Conservation (phyloP, 1,139 yeast genomes). For the Saccharomyces hybrid region DNA sequence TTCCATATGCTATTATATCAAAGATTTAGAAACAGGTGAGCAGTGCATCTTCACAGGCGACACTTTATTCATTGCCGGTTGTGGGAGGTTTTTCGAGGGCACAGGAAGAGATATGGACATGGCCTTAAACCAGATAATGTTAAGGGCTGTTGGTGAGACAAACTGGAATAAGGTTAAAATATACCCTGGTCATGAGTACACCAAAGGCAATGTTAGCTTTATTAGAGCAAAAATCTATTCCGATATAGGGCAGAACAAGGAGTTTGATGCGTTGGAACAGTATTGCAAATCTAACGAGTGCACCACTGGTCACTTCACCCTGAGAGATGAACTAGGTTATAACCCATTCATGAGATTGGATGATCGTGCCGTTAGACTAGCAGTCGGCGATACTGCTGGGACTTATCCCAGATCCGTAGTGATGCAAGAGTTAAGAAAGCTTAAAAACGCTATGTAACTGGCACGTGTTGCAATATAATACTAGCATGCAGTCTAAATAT, state of each 20-base stretch:
- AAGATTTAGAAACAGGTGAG: constrained; percentile 54
- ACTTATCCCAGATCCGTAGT: constrained; percentile 40
- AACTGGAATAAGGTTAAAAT: constrained; percentile 36
- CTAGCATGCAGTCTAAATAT: not conserved
- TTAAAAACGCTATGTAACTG: constrained; percentile 53
- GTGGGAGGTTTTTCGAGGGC: constrained; percentile 97
- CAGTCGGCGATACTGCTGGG: constrained; percentile 44
- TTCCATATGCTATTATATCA: constrained; percentile 76
- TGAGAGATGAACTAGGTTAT: constrained; percentile 70
- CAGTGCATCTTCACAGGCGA: constrained; percentile 90
- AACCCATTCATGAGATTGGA: constrained; percentile 84
- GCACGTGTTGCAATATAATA: not conserved
- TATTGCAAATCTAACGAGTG: constrained; percentile 51
- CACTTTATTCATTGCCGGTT: constrained; percentile 87
- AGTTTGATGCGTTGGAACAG: constrained; percentile 47
- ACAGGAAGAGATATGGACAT: constrained; percentile 69
- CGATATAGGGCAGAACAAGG: constrained; percentile 37
- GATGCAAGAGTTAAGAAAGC: constrained; percentile 59
- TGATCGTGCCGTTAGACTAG: constrained; percentile 49
- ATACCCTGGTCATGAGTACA: constrained; percentile 95
- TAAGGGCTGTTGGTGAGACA: constrained; percentile 42
- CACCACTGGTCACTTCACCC: constrained; percentile 79
- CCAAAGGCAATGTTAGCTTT: constrained; percentile 71
- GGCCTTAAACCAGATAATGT: constrained; percentile 58
- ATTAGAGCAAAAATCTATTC: constrained; percentile 54